Evolutionary conservation across 2,329 filamentous ascomycete species (phyloP).

Genomic region (Colletotrichum trifolii): DNA sequence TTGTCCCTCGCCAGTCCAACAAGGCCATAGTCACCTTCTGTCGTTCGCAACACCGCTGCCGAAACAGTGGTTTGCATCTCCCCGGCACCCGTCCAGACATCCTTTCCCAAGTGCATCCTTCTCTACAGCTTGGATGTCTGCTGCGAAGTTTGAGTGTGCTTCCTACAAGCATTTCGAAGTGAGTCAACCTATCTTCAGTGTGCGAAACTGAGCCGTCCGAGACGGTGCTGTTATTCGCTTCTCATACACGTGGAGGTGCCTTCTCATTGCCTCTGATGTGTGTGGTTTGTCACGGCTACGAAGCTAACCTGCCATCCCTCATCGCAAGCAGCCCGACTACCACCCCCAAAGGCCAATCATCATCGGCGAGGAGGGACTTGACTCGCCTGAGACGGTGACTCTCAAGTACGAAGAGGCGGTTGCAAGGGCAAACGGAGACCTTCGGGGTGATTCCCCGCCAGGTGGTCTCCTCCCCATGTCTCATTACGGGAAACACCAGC

Average conservation of each 20-base stretch:
- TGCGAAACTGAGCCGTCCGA: constrained; percentile 37
- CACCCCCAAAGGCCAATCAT: constrained; percentile 67
- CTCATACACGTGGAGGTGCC: constrained; percentile 25
- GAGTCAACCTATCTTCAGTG: constrained; percentile 49
- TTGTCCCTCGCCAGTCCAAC: constrained; percentile 31
- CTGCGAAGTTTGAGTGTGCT: constrained; percentile 65
- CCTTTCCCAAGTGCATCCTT: constrained; percentile 35
- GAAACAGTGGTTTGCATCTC: constrained; percentile 39
- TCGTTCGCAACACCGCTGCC: constrained; percentile 37
- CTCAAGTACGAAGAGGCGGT: constrained; percentile 68
- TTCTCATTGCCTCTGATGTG: constrained; percentile 9
- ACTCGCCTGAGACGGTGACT: constrained; percentile 67
- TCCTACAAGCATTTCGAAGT: constrained; percentile 70
- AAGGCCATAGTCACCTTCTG: constrained; percentile 36
- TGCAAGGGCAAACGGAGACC: constrained; percentile 62
- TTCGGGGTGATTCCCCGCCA: constrained; percentile 67
- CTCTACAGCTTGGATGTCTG: constrained; percentile 66
- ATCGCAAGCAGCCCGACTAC: constrained; percentile 58
- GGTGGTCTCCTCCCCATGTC: constrained; percentile 77
- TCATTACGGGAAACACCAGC: constrained; percentile 79
- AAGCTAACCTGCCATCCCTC: constrained; percentile 40
- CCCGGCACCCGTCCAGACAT: constrained; percentile 33
- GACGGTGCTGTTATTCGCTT: constrained; percentile 45
- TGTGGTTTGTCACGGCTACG: constrained; percentile 2
- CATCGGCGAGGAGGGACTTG: constrained; percentile 65